Evolutionary conservation across 148 eudicot genomes (phyloP).

Genomic region (Persicaria maculosa): DNA sequence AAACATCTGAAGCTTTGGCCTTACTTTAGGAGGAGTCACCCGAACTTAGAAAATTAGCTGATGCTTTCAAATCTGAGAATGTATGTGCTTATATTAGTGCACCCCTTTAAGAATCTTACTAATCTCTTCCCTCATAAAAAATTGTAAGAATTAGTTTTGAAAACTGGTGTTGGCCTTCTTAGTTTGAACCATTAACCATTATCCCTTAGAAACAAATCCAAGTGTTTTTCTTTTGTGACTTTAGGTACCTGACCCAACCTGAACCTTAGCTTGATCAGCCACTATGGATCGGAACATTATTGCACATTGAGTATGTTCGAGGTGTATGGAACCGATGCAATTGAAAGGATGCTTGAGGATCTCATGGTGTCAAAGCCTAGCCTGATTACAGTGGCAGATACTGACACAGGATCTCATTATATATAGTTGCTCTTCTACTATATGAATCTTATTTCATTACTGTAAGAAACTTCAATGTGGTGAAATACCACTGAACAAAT

Average conservation of each 20-base stretch:
- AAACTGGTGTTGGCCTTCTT: neutral
- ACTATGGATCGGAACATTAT: slow-evolving; percentile 82
- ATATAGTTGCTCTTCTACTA: neutral
- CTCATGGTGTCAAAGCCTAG: slow-evolving; percentile 36
- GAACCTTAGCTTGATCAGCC: slow-evolving; percentile 61
- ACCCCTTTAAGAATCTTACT: neutral
- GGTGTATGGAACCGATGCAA: slow-evolving; percentile 88
- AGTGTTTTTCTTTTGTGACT: neutral
- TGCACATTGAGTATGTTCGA: slow-evolving; percentile 74
- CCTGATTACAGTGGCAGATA: neutral
- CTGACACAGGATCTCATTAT: neutral
- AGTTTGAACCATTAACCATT: neutral
- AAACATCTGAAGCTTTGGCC: slow-evolving; percentile 73
- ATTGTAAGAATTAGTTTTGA: neutral
- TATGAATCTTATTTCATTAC: neutral
- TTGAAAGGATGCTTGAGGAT: slow-evolving; percentile 91
- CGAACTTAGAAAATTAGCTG: slow-evolving; percentile 47
- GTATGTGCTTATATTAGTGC: slow-evolving; percentile 19
- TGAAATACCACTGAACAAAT: neutral
- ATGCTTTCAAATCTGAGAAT: slow-evolving; percentile 61
- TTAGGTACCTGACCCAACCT: slow-evolving; percentile 43
- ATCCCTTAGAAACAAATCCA: neutral
- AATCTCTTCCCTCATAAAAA: neutral
- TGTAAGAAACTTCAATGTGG: neutral
- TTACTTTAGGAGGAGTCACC: slow-evolving; percentile 59